These are phyloP conservation scores for Globisporangium emineosum DNA, from an alignment of 352 stramenopile species.

Conservation along the genomic window DNA sequence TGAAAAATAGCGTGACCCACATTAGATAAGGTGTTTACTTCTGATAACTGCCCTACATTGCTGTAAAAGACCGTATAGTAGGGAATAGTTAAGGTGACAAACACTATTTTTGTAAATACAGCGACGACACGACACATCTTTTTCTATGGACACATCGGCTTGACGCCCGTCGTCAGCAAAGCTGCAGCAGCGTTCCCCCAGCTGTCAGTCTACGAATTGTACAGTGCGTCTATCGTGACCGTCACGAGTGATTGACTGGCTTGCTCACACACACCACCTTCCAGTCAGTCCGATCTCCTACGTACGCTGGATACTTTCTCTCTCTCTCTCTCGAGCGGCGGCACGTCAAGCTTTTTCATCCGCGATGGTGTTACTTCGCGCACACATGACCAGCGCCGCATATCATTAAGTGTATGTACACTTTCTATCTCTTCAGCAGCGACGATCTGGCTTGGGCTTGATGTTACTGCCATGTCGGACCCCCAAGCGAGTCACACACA, in stretches of 20 bases:
- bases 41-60: neutral
- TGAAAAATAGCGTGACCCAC: neutral
- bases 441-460: too few relatives aligned
- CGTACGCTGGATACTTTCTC: neutral
- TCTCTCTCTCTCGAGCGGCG: neutral
- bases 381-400: too few relatives aligned
- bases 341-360: neutral
- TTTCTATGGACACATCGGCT: neutral
- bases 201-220: neutral
- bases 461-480: too few relatives aligned
- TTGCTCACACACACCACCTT: neutral
- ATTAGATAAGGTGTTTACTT: neutral
- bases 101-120: neutral
- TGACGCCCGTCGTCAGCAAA: neutral
- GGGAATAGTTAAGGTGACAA: neutral
- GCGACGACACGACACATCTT: neutral
- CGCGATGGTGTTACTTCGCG: neutral
- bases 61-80: neutral
- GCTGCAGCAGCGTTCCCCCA: neutral
- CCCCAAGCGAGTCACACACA: too few relatives aligned
- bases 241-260: neutral
- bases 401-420: too few relatives aligned
- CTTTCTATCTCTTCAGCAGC: too few relatives aligned
- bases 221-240: neutral
- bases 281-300: neutral